A percentile compares a stretch with the other conserved stretches of the same genome.
These are phyloP conservation scores for Stipa capillata DNA, from an alignment of 176 grass and related monocot genomes.

Conservation along the genomic window DNA sequence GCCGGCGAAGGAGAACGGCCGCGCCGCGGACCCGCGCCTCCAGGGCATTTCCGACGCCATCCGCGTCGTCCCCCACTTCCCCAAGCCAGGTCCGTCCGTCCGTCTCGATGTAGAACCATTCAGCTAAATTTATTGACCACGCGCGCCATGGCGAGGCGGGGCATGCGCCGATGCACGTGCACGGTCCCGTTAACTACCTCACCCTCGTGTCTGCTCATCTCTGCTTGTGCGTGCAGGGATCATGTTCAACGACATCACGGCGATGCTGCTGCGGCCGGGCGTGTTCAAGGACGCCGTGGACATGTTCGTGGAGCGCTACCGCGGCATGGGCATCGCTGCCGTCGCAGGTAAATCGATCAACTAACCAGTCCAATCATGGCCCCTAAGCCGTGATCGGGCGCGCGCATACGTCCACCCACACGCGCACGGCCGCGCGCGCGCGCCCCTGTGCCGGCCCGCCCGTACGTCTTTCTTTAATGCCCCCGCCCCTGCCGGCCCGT, in stretches of 20 bases:
- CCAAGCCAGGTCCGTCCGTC: conserved; percentile 58
- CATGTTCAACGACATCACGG: conserved; percentile 99
- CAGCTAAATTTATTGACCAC: neutral
- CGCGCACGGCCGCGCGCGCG: neutral
- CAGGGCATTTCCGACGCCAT: conserved; percentile 73
- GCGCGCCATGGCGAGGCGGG: neutral
- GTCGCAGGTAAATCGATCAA: conserved; percentile 53
- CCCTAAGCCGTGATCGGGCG: neutral
- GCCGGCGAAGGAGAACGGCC: conserved; percentile 17
- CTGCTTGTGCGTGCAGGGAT: conserved; percentile 66
- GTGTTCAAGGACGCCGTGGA: conserved; percentile 83
- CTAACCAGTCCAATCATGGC: neutral
- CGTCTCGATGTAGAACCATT: neutral
- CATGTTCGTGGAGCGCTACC: conserved; percentile 90
- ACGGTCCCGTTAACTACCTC: neutral
- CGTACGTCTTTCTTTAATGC: neutral
- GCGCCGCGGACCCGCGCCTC: conserved; percentile 55
- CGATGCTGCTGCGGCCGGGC: conserved; percentile 62
- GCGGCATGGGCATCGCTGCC: conserved; percentile 63
- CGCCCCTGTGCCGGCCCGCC: neutral
- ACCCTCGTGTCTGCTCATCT: neutral
- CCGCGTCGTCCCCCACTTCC: conserved; percentile 93
- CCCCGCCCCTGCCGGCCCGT: neutral
- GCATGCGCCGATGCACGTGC: neutral
- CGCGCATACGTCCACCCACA: neutral